Percentiles rank a stretch among this genome's conserved stretches.
These are phyloP conservation scores for Marsdenia floribunda DNA, from an alignment of 257 asterid genomes.

Conservation along the genomic window DNA sequence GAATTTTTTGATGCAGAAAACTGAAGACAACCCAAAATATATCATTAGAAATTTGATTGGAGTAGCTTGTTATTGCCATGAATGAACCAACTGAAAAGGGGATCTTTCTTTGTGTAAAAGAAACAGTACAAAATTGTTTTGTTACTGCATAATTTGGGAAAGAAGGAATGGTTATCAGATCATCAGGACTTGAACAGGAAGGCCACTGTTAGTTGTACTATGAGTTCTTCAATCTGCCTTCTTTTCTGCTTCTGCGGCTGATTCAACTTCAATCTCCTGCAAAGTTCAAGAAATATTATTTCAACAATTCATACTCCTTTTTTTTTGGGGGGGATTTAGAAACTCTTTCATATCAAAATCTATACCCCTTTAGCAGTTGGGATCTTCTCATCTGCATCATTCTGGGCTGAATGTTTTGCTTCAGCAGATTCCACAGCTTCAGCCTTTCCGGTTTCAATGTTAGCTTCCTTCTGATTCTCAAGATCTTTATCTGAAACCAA, in stretches of 20 bases:
- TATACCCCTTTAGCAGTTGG: constrained; percentile 33
- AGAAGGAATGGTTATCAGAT: background rate
- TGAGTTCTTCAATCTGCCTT: constrained; percentile 29
- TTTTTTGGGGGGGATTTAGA: too few relatives aligned
- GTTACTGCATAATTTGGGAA: constrained; percentile 3
- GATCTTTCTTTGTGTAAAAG: background rate
- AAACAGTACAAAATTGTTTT: constrained; percentile 9
- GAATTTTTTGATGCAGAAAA: background rate
- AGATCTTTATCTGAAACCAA: constrained; percentile 31
- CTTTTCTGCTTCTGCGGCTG: constrained; percentile 29
- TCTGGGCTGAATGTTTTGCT: constrained; percentile 26
- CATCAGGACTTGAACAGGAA: background rate
- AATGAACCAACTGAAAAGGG: background rate
- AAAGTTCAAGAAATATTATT: background rate
- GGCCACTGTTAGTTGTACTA: background rate
- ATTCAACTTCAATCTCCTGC: constrained; percentile 36
- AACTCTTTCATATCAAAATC: background rate
- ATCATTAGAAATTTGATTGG: background rate
- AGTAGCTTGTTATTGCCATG: background rate
- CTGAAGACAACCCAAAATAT: background rate
- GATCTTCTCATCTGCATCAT: constrained; percentile 33
- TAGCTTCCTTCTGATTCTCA: constrained; percentile 32
- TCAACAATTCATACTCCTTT: background rate
- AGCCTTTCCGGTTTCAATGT: constrained; percentile 17
- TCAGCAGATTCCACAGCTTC: constrained; percentile 24